Evolutionary conservation across 2,329 filamentous ascomycete species (phyloP), one percentile per base, ranked within the genome.

Genomic region (Fonsecaea nubica): DNA sequence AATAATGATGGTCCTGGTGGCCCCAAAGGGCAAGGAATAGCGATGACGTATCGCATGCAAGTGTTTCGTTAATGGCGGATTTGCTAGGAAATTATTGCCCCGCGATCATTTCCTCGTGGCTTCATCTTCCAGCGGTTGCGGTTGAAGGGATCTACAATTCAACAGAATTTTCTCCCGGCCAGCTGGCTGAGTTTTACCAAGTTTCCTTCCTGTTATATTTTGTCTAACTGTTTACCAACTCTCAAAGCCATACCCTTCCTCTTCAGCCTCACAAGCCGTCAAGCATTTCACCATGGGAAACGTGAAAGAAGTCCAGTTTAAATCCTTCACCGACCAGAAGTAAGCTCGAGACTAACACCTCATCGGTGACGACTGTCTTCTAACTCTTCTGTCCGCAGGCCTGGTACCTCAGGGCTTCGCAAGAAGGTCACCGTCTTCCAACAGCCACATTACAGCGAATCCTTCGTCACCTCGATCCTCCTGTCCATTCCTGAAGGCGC

Each of bases 341-440:
- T 97, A 89, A 82, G 94, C 36, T 40, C 63, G 38, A 50, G 45
- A 25, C 50, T 38, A 45, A 58, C 57, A 58, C 69, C 69, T 69
- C 71, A 72, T 42, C 25, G 33, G 40, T 36, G 13, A 12, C 33
- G 15, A 36, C 10, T 56, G 45, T 60, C 25, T 33, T 57, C 58
- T 48, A 18, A 66, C 58, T 74, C 66, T 69, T 65, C 58, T 64
- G 73, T 72, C 74, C 35, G 58, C 59, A 69, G 66, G 71, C 71
- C 68, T 55, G 69, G 64, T 76, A 98, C 94, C 74, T 99, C 95
- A 73, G 95, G 95, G 80, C 92, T 99, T 80, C 93, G 95, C 72
- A 99, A 99, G 84, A 98, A 96, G 88, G 95, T 98, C 83, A 93
- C 92, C 77, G 92, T 97, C 78, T 99, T 99, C 86, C 92, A 99